phyloP scores from a whole-genome alignment of 352 stramenopile species.

The Ochromonadaceae sp. region DNA sequence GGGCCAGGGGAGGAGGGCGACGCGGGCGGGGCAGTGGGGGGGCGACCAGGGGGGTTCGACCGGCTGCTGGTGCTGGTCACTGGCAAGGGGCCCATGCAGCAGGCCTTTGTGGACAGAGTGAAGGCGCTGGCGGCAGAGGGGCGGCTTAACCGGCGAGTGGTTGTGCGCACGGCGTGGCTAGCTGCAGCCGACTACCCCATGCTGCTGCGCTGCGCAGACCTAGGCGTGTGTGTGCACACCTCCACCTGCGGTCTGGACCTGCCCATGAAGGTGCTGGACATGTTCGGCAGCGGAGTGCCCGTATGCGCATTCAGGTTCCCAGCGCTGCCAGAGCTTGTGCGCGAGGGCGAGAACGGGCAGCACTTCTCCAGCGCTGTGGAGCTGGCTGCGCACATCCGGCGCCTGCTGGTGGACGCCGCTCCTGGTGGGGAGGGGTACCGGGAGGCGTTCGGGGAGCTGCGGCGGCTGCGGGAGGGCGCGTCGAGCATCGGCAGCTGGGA shows the following conservation, averaged over 20 bases:
- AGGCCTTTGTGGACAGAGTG: conserved; percentile 60
- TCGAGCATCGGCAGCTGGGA: background rate
- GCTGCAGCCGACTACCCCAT: conserved; percentile 88
- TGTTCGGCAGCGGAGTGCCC: conserved; percentile 91
- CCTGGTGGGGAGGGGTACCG: background rate
- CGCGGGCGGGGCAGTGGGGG: too few relatives aligned
- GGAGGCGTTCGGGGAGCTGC: background rate
- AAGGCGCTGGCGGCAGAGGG: too few relatives aligned
- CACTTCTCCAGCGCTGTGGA: conserved; percentile 25
- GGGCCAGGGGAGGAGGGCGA: too few relatives aligned
- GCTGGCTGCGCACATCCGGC: background rate
- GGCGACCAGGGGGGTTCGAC: background rate
- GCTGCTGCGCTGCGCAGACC: conserved; percentile 74
- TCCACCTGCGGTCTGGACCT: conserved; percentile 94
- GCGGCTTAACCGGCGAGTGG: too few relatives aligned
- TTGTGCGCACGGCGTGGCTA: conserved; percentile 86
- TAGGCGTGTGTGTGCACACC: conserved; percentile 96
- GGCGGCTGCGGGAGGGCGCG: too few relatives aligned
- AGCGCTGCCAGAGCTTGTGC: conserved; percentile 88
- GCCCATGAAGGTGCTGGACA: conserved; percentile 99
- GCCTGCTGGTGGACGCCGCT: background rate
- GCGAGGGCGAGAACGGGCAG: conserved; percentile 70
- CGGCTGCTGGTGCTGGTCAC: conserved; percentile 79
- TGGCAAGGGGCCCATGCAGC: conserved; percentile 87
- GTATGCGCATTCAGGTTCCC: conserved; percentile 87